These are phyloP conservation scores for Omphalea diandra DNA, from an alignment of 441 rosid species.

Conservation along the genomic window DNA sequence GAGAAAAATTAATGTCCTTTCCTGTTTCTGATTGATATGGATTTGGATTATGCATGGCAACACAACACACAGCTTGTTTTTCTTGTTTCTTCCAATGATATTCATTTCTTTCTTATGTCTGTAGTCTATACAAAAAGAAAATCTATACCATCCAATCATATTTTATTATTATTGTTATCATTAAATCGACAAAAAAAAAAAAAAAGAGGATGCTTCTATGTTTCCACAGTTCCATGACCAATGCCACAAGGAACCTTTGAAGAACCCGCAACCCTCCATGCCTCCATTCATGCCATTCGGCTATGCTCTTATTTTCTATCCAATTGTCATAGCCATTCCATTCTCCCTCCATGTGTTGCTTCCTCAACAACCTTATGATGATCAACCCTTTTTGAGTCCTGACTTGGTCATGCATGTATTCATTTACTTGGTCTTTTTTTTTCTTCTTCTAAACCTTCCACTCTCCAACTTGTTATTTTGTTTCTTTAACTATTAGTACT, in stretches of 20 bases:
- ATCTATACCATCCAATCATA: neutral
- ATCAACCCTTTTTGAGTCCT: neutral
- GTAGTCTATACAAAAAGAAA: too few relatives aligned
- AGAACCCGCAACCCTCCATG: neutral
- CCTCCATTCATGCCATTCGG: neutral
- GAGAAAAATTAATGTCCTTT: neutral
- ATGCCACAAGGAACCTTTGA: neutral
- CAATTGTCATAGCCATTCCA: neutral
- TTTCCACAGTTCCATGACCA: neutral
- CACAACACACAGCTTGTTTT: neutral
- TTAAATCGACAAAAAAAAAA: too few relatives aligned
- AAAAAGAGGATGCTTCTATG: too few relatives aligned
- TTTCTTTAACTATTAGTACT: too few relatives aligned
- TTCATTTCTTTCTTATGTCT: too few relatives aligned
- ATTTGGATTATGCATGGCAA: neutral
- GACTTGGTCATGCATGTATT: too few relatives aligned
- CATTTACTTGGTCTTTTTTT: too few relatives aligned
- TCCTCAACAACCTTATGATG: neutral
- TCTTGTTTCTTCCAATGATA: neutral
- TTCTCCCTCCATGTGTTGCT: too few relatives aligned
- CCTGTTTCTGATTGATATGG: conserved; percentile 1
- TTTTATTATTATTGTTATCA: too few relatives aligned
- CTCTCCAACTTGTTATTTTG: too few relatives aligned
- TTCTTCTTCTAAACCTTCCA: too few relatives aligned
- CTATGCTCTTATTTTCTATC: neutral